Evolutionary conservation across 768 basidiomycete species (phyloP).

Genomic region (Lactarius sp.): DNA sequence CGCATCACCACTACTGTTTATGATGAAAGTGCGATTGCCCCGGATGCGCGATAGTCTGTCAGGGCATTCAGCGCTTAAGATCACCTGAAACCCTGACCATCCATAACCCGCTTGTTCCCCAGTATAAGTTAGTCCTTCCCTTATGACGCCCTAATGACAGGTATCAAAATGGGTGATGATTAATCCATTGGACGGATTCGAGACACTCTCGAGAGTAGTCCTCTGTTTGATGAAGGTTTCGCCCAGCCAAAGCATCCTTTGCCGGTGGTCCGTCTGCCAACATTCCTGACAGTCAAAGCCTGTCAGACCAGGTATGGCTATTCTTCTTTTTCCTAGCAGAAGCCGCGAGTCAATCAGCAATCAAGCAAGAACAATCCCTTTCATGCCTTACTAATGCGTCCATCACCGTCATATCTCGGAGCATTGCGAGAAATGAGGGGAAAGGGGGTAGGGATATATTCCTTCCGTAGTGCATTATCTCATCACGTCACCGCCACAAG

Average conservation of each 20-base stretch:
- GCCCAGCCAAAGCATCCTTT: not conserved
- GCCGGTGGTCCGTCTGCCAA: not conserved
- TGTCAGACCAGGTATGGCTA: not conserved
- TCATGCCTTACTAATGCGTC: constrained; percentile 8
- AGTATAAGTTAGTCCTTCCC: not conserved
- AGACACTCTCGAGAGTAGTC: too few species aligned
- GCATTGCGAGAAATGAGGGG: not conserved
- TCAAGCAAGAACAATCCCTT: not conserved
- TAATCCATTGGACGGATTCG: too few species aligned
- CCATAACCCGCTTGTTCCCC: not conserved
- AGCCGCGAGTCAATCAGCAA: not conserved
- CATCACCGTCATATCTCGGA: not conserved
- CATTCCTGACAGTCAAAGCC: not conserved
- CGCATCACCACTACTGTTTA: not conserved
- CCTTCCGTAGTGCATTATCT: not conserved
- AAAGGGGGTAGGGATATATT: constrained; percentile 1
- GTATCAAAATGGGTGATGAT: too few species aligned
- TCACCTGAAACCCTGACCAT: not conserved
- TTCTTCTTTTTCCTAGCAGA: not conserved
- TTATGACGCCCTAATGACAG: too few species aligned
- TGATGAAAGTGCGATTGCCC: not conserved
- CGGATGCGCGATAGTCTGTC: too few species aligned
- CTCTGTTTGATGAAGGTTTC: not conserved
- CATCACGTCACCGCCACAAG: not conserved
- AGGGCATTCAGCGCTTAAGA: too few species aligned